These are phyloP conservation scores for Prinsepia uniflora DNA, from an alignment of 306 rosid genomes.

Conservation along the genomic window DNA sequence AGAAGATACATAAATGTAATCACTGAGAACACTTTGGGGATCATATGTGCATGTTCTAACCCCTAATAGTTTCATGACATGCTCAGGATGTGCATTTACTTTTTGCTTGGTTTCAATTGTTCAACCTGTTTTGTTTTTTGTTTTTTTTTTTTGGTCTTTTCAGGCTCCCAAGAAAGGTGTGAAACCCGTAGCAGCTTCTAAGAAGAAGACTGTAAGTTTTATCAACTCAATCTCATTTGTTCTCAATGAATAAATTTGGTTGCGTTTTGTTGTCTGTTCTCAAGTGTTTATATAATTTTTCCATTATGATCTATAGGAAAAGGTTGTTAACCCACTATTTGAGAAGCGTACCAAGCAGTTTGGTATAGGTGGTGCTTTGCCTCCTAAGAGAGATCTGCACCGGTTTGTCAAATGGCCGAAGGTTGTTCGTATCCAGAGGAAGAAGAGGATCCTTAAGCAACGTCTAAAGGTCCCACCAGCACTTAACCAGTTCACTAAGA, in stretches of 20 bases:
- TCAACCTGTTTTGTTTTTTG: background rate
- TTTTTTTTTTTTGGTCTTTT: background rate
- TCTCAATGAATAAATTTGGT: background rate
- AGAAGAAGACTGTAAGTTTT: slow-evolving; percentile 45
- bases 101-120: background rate
- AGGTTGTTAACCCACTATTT: slow-evolving; percentile 56
- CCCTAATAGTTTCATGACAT: background rate
- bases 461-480: slow-evolving; percentile 75
- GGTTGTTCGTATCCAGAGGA: slow-evolving; percentile 54
- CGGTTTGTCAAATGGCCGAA: slow-evolving; percentile 71
- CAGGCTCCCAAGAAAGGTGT: slow-evolving; percentile 56
- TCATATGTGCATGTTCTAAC: background rate
- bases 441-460: slow-evolving; percentile 64
- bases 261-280: too few relatives aligned
- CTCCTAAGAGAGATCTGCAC: slow-evolving; percentile 62
- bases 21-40: background rate
- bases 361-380: slow-evolving; percentile 81
- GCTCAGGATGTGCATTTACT: background rate
- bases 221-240: background rate
- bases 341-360: slow-evolving; percentile 70
- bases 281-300: background rate
- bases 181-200: slow-evolving; percentile 31
- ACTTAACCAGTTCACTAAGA: slow-evolving; percentile 74
- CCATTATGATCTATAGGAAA: slow-evolving; percentile 34
- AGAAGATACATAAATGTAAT: background rate